These are phyloP conservation scores for Coemansia sp. DNA, from an alignment of 192 early-diverging fungal genomes.

Conservation along the genomic window DNA sequence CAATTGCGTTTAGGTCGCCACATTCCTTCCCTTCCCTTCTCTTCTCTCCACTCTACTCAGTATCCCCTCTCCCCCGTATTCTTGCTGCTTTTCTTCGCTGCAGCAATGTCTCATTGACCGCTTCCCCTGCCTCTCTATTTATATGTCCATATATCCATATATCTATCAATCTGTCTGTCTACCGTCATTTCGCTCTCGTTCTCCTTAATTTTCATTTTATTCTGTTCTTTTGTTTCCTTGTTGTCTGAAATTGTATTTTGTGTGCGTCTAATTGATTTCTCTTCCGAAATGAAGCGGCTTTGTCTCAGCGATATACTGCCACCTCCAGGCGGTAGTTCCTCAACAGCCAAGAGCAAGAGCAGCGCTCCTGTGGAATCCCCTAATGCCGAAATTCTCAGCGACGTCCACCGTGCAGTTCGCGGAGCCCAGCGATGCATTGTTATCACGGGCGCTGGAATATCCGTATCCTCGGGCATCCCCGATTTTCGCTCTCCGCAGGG, in stretches of 20 bases:
- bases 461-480: slow-evolving; percentile 94
- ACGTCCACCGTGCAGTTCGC: slow-evolving; percentile 45
- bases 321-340: background rate
- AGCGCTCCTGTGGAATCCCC: background rate
- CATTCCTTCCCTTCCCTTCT: too few species aligned
- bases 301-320: slow-evolving; percentile 14
- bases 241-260: background rate
- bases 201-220: too few species aligned
- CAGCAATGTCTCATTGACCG: too few species aligned
- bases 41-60: too few species aligned
- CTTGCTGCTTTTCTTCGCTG: too few species aligned
- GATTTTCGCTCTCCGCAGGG: slow-evolving; percentile 95
- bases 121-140: too few species aligned
- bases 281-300: slow-evolving; percentile 30
- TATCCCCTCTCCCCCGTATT: too few species aligned
- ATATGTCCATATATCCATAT: too few species aligned
- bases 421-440: slow-evolving; percentile 47
- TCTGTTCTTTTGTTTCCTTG: too few species aligned
- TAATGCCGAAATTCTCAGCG: slow-evolving; percentile 2
- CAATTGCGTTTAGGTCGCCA: too few species aligned
- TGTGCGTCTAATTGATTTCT: background rate
- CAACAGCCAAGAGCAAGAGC: background rate
- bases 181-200: too few species aligned
- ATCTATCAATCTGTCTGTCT: too few species aligned
- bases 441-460: slow-evolving; percentile 72